Conservation (phyloP, 208 protist genomes). For the Leishmania arabica region DNA sequence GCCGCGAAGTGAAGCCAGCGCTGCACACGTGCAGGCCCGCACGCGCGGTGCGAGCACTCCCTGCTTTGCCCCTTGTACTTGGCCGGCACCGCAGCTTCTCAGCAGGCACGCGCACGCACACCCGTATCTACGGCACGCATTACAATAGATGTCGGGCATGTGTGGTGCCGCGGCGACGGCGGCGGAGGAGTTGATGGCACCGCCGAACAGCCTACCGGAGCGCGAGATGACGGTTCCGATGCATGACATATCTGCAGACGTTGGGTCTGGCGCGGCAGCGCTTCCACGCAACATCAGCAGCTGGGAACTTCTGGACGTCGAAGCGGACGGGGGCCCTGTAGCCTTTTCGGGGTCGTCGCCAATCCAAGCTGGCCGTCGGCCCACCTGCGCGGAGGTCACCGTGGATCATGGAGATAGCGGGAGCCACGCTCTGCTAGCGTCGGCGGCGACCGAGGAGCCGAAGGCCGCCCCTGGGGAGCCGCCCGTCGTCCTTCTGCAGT, state of each 20-base stretch:
- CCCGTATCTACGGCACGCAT: not conserved
- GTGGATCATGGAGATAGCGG: not conserved
- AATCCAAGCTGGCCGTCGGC: not conserved
- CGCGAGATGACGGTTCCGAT: conserved; percentile 15
- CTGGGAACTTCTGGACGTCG: conserved; percentile 28
- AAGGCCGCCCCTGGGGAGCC: not conserved
- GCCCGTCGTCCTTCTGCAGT: not conserved
- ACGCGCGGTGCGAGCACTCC: not conserved
- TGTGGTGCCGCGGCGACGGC: not conserved
- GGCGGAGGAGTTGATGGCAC: not conserved
- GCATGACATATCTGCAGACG: not conserved
- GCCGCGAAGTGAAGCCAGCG: not conserved
- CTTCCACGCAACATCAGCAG: conserved; percentile 26
- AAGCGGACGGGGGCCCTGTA: not conserved
- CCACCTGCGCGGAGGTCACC: not conserved
- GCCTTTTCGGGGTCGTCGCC: not conserved
- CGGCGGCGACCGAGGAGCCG: not conserved
- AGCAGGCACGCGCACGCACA: not conserved
- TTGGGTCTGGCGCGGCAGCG: not conserved
- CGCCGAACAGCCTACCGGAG: conserved; percentile 12
- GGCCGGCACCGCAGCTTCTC: not conserved
- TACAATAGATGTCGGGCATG: not conserved
- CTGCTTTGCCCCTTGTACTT: not conserved
- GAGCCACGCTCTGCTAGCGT: not conserved
- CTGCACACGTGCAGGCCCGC: not conserved